phyloP scores from a whole-genome alignment of 306 rosid genomes.

The Chamaecrista fasciculata region DNA sequence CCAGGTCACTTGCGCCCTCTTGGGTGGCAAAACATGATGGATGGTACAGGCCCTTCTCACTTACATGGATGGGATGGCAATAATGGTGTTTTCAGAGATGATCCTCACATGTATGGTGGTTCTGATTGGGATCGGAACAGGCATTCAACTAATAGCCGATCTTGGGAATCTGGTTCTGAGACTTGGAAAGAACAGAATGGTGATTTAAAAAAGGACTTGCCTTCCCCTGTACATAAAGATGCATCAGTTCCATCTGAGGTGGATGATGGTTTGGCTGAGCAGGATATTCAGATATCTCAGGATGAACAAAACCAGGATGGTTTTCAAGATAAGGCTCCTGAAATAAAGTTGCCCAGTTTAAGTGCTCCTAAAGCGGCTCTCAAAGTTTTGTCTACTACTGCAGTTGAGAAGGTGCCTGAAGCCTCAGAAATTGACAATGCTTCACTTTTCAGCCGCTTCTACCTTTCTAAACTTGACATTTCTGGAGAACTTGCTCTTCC shows the following conservation, averaged over 20 bases:
- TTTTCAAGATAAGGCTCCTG: conserved; percentile 49
- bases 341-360: conserved; percentile 46
- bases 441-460: conserved; percentile 57
- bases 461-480: conserved; percentile 90
- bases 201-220: conserved; percentile 69
- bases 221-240: conserved; percentile 69
- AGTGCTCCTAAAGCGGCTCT: conserved; percentile 53
- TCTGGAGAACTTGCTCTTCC: conserved; percentile 62
- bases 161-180: conserved; percentile 87
- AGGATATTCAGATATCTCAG: conserved; percentile 49
- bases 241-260: conserved; percentile 44
- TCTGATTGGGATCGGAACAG: conserved; percentile 93
- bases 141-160: conserved; percentile 68
- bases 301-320: conserved; percentile 49
- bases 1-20: conserved; percentile 84
- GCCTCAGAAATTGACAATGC: conserved; percentile 40
- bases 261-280: conserved; percentile 54
- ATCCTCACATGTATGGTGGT: conserved; percentile 68
- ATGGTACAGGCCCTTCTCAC: conserved; percentile 88
- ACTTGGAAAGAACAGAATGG: conserved; percentile 80
- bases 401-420: conserved; percentile 47
- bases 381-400: conserved; percentile 36
- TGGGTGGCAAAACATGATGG: conserved; percentile 92
- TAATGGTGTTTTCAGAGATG: conserved; percentile 80
- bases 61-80: conserved; percentile 90